Percentiles rank a stretch among this genome's conserved stretches.
These are phyloP conservation scores for Helicostylum pulchrum DNA, from an alignment of 192 early-diverging fungal genomes.

Conservation along the genomic window DNA sequence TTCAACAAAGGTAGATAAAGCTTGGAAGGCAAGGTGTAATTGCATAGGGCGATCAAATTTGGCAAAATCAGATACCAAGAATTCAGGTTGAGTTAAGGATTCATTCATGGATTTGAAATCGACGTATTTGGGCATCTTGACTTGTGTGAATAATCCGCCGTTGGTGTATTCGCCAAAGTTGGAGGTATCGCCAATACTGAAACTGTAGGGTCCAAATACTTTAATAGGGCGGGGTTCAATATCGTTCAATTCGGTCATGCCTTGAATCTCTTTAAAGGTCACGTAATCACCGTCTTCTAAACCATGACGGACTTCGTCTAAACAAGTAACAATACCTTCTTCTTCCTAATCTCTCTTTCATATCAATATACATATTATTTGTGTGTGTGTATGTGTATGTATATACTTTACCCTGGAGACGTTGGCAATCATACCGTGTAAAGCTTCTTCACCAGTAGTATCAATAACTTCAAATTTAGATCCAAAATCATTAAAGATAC, in stretches of 20 bases:
- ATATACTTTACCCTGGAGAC: constrained; percentile 50
- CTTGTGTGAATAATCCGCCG: constrained; percentile 95
- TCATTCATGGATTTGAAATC: constrained; percentile 77
- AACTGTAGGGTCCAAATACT: constrained; percentile 93
- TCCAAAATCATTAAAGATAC: constrained; percentile 96
- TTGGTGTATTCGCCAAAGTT: constrained; percentile 68
- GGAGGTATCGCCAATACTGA: constrained; percentile 91
- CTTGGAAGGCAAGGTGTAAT: constrained; percentile 92
- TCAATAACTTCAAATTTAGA: constrained; percentile 81
- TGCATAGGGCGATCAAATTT: constrained; percentile 97
- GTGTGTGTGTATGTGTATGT: too few species aligned
- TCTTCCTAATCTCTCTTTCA: constrained; percentile 36
- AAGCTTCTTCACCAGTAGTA: constrained; percentile 88
- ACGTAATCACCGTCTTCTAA: constrained; percentile 97
- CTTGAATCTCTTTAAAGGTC: constrained; percentile 89
- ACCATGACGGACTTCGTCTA: constrained; percentile 96
- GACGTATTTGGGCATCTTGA: constrained; percentile 85
- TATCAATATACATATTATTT: not conserved
- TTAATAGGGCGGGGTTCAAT: constrained; percentile 77
- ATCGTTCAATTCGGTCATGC: constrained; percentile 88
- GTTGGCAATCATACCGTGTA: constrained; percentile 89
- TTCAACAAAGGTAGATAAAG: constrained; percentile 77
- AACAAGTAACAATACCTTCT: constrained; percentile 89
- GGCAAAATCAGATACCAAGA: constrained; percentile 87
- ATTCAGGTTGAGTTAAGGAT: constrained; percentile 78